Conservation (phyloP, 345 rosid species). For the Dipteronia sinensis region DNA sequence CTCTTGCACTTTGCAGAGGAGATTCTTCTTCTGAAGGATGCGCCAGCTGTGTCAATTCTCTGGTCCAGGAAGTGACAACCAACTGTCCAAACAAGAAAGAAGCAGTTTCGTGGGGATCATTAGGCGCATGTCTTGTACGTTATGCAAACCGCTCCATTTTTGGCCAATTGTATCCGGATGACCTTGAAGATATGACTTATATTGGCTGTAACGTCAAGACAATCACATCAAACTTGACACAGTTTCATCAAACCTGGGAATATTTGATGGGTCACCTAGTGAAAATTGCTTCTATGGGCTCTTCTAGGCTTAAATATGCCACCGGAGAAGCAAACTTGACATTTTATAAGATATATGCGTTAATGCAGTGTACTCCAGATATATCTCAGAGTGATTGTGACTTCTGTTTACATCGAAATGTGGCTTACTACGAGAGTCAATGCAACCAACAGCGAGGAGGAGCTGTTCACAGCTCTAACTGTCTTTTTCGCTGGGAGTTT, state of each 20-base stretch:
- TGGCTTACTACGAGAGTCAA: conserved; percentile 14
- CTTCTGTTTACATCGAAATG: conserved; percentile 29
- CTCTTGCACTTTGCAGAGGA: conserved; percentile 40
- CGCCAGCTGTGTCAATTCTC: conserved; percentile 23
- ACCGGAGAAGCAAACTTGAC: conserved; percentile 30
- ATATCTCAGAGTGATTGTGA: conserved; percentile 38
- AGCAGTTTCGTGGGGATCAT: conserved; percentile 29
- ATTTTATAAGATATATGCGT: conserved; percentile 28
- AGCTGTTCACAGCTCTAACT: conserved; percentile 38
- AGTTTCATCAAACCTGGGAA: conserved; percentile 37
- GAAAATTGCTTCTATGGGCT: conserved; percentile 27
- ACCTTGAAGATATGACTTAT: too few species aligned
- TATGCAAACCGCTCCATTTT: conserved; percentile 34
- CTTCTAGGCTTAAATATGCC: conserved; percentile 38
- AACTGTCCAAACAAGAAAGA: conserved; percentile 44
- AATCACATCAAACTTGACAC: conserved; percentile 18
- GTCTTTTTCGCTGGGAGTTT: conserved; percentile 52
- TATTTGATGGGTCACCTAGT: conserved; percentile 25
- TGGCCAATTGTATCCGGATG: conserved; percentile 12
- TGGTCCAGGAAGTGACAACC: conserved; percentile 10
- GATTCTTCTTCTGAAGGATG: conserved; percentile 33
- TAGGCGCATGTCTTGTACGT: conserved; percentile 36
- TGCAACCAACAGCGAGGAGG: conserved; percentile 39
- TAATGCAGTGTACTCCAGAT: conserved; percentile 68
- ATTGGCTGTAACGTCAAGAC: neutral